Conservation (phyloP, 31 red algal species). For the Porphyra umbilicalis region DNA sequence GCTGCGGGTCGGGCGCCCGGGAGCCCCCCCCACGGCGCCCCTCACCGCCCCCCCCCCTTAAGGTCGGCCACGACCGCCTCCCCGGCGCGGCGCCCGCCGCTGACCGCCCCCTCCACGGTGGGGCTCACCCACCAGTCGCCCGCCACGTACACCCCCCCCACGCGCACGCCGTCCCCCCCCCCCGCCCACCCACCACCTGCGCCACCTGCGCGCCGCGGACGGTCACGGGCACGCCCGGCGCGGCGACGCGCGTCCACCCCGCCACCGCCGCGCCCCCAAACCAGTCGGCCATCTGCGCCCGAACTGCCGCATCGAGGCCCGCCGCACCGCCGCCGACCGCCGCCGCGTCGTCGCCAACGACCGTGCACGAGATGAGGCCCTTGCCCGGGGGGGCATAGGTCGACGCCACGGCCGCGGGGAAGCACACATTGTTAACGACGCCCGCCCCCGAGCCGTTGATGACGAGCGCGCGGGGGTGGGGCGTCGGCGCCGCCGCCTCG, state of each 20-base stretch:
- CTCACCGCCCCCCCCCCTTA: background rate
- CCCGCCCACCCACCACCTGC: background rate
- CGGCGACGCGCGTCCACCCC: constrained; percentile 33
- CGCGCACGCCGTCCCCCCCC: background rate
- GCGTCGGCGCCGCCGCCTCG: constrained; percentile 10
- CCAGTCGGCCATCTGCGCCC: constrained; percentile 49
- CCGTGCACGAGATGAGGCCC: constrained; percentile 63
- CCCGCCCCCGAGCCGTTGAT: constrained; percentile 53
- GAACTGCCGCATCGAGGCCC: constrained; percentile 26
- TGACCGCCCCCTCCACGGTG: constrained; percentile 17
- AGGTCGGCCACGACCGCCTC: background rate
- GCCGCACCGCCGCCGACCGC: background rate
- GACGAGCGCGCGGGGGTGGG: constrained; percentile 27
- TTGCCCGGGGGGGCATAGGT: constrained; percentile 58
- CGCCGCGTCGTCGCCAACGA: constrained; percentile 30
- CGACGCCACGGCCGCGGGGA: constrained; percentile 42
- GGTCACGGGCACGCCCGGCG: background rate
- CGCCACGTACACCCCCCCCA: constrained; percentile 15
- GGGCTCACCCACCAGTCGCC: constrained; percentile 37
- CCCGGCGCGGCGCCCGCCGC: constrained; percentile 3
- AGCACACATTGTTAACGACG: constrained; percentile 72
- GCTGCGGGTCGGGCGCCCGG: too few relatives aligned
- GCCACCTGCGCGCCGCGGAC: constrained; percentile 9
- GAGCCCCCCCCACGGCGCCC: too few relatives aligned
- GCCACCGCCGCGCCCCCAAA: constrained; percentile 38